Base-by-base conservation (phyloP, 1,284 basidiomycete genomes). In the Lignosus rhinocerotis region DNA sequence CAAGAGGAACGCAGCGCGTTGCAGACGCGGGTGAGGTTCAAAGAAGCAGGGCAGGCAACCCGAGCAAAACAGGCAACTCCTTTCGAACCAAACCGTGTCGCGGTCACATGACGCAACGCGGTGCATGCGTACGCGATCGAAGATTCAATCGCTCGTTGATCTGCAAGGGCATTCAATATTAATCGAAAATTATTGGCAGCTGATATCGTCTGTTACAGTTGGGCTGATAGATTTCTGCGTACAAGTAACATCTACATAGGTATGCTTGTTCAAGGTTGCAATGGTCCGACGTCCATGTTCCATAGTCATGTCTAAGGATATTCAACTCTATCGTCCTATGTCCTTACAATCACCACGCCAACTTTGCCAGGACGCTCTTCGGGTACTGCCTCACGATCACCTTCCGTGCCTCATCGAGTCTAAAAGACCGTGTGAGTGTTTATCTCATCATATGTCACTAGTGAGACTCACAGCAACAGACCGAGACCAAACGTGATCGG, bases 401-500 rank as follows among this genome's bases (percentile, higher is more conserved):
- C 65, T 80, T 79, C 32, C 78, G 67, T 14, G 56, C 56, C 61
- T 80, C 78, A 60, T 80, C 77, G 47, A 78, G 52, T 34, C 75
- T 69, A 42, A 67, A 53, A 8, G 70, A 47, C 25, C 25, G 25
- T 4, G 25, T 25, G 25, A 6, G 19, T 4, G n/a, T 1, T 8
- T 12, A 30, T 6, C 19, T 8, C 56, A 70, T 66, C 52, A 70
- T 47, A 6, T 9, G 12, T 2, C 17, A 43, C n/a, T 21, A 31
- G 17, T 17, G n/a, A 25, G n/a, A 66, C 70, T 64, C 47, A 72
- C 63, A 69, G 41, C 38, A 78, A 62, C 17, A 78, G 49, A n/a
- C 62, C 70, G 41, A 73, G 45, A 5, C 69, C 77, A 46, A 76
- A 75, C 0, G 76, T 69, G 32, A 82, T 68, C 0, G 80, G 80